A percentile compares a stretch with the other conserved stretches of the same genome.
Evolutionary conservation across 257 asterid genomes (phyloP).

Genomic region (Solanum lycopersicoides): DNA sequence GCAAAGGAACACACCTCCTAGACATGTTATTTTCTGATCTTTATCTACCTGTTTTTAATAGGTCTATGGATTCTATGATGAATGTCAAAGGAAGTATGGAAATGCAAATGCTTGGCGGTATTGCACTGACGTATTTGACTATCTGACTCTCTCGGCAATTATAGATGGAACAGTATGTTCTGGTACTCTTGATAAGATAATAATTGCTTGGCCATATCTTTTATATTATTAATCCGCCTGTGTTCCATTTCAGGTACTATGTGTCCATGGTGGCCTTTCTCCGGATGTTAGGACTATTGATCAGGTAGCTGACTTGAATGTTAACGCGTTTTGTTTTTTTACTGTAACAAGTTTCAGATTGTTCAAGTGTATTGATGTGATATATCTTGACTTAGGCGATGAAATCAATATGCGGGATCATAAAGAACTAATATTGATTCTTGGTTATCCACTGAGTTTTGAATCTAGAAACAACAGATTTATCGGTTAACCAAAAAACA

Average conservation of each 20-base stretch:
- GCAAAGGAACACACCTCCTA: neutral
- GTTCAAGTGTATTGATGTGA: neutral
- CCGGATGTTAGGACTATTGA: constrained; percentile 94
- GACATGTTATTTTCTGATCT: neutral
- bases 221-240: neutral
- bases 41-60: constrained; percentile 11
- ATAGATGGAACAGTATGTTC: constrained; percentile 86
- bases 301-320: constrained; percentile 43
- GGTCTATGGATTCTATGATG: constrained; percentile 99
- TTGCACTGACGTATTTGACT: constrained; percentile 98
- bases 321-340: neutral
- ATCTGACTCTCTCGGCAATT: constrained; percentile 86
- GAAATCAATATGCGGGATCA: neutral
- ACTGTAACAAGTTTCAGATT: neutral
- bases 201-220: neutral
- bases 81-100: constrained; percentile 96
- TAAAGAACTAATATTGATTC: neutral
- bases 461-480: neutral
- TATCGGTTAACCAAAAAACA: neutral
- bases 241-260: constrained; percentile 57
- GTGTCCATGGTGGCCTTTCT: constrained; percentile 98
- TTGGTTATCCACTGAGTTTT: neutral
- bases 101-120: constrained; percentile 99
- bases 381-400: neutral
- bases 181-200: neutral